Base-by-base conservation (phyloP, 352 stramenopile species). In the Ophiocytium majus region DNA sequence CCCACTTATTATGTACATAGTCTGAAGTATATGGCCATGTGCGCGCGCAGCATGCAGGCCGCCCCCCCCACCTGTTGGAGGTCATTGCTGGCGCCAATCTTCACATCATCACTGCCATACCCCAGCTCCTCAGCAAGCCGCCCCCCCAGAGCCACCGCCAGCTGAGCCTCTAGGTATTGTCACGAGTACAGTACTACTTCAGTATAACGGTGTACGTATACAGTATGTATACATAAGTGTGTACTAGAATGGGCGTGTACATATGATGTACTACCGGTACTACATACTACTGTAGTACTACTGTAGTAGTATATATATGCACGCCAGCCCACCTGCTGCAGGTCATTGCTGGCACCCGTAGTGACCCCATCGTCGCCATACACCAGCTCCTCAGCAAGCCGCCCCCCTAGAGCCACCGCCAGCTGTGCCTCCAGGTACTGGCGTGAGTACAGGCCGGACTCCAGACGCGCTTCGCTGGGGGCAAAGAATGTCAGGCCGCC, bases 111-210 rank as follows among this genome's bases (percentile, higher is more conserved):
- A 82, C 93, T 90, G 32, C 97, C 97, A 90, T 98, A 99, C 50
- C 96, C 98, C 75, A 99, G 91, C 90, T 99, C 97, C 90, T 99
- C 97, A 0, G 97, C 97, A 0, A 98, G 95, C 80, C 96, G 94
- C 17, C 97, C 97, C 35, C 96, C 97, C 94, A 99, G 98, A 79
- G 94, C 97, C 34, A 99, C 95, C 87, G 99, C 97, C 89, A 99
- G 92, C 0, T 94, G 92, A 0, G 96, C 96, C 23, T 98, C 89
- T 89, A 99, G 92, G 85, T 97, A 94, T 83, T 96, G 95, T 32
- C 93, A 93, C 17, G 87, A 91, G 91, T 95, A 95, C 86, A 94
- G 91, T n/a, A n/a, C n/a, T n/a, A n/a, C n/a, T n/a, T n/a, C n/a
- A n/a, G n/a, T n/a, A n/a, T n/a, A n/a, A n/a, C n/a, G n/a, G n/a